Evolutionary conservation across 2,329 filamentous ascomycete genomes (phyloP), one percentile per base, ranked within the genome.

Genomic region (Cladorrhinum sp.): DNA sequence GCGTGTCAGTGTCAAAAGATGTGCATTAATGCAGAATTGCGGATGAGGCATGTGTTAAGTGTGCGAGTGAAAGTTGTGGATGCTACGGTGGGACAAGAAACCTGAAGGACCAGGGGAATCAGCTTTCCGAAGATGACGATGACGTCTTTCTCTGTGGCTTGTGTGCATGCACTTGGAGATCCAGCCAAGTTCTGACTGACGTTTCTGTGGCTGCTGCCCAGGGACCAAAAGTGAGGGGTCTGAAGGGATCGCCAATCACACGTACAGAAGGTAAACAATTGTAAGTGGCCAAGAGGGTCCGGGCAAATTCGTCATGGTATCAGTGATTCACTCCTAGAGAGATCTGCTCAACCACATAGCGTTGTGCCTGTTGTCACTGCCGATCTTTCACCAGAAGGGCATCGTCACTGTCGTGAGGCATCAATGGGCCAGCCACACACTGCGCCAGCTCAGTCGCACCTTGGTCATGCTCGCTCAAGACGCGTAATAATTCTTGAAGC

Each of bases 121-220:
- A 14, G 10, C 18, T 21, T 24, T 5, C 26, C 7, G n/a, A 57
- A 20, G 39, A 24, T 9, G 18, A 18, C 39, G 39, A 57, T 57
- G 54, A 57, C 54, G 54, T 57, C 39, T 51, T 36, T 42, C 10
- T 28, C 3, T 57, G 54, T 57, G 54, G 54, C 54, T 57, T 23
- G 39, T 46, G 21, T 42, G 16, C 23, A 42, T 42, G 36, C 10
- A 42, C 36, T 42, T n/a, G 10, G 10, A 14, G 36, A 42, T 5
- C 10, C 36, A 16, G 36, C 36, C 36, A 42, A 42, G 36, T 42
- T n/a, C 36, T 42, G 7, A 46, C 42, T 46, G 42, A 46, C 42
- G 42, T 46, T 16, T 20, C 42, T 46, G 42, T 46, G 42, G 42
- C 42, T 46, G 42, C 42, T 18, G 14, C 18, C 26, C 26, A 28